Evolutionary conservation across 495 filamentous ascomycete genomes (phyloP).

Genomic region (Lichenothelia convexa): DNA sequence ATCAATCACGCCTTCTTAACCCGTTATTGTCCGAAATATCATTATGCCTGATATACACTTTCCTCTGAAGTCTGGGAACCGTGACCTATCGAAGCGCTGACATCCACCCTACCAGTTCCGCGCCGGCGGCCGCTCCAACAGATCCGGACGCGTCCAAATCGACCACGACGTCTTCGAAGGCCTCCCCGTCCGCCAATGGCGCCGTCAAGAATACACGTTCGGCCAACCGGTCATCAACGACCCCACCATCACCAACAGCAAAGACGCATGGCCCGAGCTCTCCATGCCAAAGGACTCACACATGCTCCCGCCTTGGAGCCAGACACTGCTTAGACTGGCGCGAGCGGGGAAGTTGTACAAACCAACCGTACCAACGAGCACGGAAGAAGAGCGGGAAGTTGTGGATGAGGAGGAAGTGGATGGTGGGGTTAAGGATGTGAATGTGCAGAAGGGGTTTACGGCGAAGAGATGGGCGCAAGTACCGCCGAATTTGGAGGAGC

Average conservation of each 20-base stretch:
- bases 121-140: slow-evolving; percentile 41
- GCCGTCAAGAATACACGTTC: slow-evolving; percentile 18
- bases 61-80: too few relatives aligned
- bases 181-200: slow-evolving; percentile 84
- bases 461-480: slow-evolving; percentile 63
- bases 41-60: too few relatives aligned
- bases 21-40: too few relatives aligned
- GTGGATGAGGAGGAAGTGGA: slow-evolving; percentile 21
- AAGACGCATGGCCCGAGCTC: slow-evolving; percentile 43
- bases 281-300: slow-evolving; percentile 77
- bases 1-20: too few relatives aligned
- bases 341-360: slow-evolving; percentile 57
- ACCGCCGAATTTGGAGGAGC: slow-evolving; percentile 55
- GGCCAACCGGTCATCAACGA: slow-evolving; percentile 19
- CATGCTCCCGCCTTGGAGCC: slow-evolving; percentile 56
- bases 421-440: slow-evolving; percentile 33
- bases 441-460: slow-evolving; percentile 39
- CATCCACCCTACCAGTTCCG: too few relatives aligned
- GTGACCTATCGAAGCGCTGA: too few relatives aligned
- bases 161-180: slow-evolving; percentile 96
- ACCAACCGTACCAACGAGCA: slow-evolving; percentile 30
- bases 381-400: slow-evolving; percentile 26
- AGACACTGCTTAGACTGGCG: slow-evolving; percentile 61
- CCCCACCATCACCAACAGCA: slow-evolving; percentile 39
- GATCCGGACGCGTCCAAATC: slow-evolving; percentile 44